Base-by-base conservation (phyloP, 768 basidiomycete species). In the Leccinellum rugosiceps region DNA sequence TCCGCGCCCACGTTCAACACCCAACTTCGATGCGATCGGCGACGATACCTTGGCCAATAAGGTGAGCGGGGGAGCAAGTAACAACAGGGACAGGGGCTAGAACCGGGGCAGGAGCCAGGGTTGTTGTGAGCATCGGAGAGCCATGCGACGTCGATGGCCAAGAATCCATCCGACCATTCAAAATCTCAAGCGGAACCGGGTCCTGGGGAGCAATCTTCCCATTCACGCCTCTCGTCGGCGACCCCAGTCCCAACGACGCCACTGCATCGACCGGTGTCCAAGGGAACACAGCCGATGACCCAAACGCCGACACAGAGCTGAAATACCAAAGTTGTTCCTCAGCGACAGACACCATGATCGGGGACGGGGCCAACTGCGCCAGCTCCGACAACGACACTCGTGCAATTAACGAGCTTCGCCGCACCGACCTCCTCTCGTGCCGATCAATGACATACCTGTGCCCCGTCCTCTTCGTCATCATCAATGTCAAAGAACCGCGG, bases 181-280 rank as follows among this genome's bases (percentile, higher is more conserved):
- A 70, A 52, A 89, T 88, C 65, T 88, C 88, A 28, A 81, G 50
- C 4, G 87, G 86, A 7, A 89, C 83, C 5, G 67, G 87, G 50
- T 87, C 86, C 54, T 88, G 86, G 1, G 74, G 68, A 17, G 75
- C 75, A 52, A 82, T 82, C 63, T 81, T 83, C 19, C 77, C 73
- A 8, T 81, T 79, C 32, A 63, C 60, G 5, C 72, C 63, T 51
- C 65, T 65, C 57, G 66, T 69, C 28, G 76, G 71, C 0, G 76
- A 73, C 15, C 66, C 66, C 10, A 56, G 34, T 11, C 44, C 52
- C 23, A 49, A 46, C 2, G 57, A 56, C 32, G 21, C 55, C 17
- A 52, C 10, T 2, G 26, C 30, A 44, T 63, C 65, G 1, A 60
- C 46, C 4, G 63, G 66, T 6, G 70, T 60, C 57, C 25, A 44